Evolutionary conservation across 2,329 filamentous ascomycete species (phyloP).

Genomic region (Lachnellula cervina): DNA sequence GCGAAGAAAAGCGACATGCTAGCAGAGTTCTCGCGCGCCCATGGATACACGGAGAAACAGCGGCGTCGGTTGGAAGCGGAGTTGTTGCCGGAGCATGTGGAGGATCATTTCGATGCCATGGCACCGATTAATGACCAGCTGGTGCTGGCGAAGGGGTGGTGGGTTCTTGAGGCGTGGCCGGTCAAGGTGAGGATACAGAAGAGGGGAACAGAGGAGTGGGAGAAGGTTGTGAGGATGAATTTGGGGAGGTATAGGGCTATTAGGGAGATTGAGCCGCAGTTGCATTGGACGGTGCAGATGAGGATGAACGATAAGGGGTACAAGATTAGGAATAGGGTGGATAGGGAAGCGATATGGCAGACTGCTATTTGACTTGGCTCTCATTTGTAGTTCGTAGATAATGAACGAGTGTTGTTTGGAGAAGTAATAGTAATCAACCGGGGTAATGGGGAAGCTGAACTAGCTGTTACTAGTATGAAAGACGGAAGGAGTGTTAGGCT

Average conservation of each 20-base stretch:
- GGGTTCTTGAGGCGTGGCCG: conserved; percentile 41
- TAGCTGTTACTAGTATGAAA: no score
- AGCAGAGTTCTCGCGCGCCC: background rate
- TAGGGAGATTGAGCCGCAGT: conserved; percentile 34
- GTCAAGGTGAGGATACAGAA: conserved; percentile 36
- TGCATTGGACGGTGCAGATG: conserved; percentile 42
- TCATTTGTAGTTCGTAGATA: no score
- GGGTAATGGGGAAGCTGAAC: no score
- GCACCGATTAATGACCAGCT: conserved; percentile 39
- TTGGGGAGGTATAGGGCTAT: conserved; percentile 35
- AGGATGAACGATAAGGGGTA: conserved; percentile 34
- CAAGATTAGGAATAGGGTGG: conserved; percentile 29
- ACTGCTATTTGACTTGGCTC: conserved; percentile 4
- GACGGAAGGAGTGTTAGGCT: no score
- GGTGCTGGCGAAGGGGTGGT: conserved; percentile 36
- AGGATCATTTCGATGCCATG: conserved; percentile 41
- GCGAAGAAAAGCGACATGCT: conserved; percentile 19
- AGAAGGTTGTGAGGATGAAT: conserved; percentile 36
- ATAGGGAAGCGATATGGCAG: conserved; percentile 33
- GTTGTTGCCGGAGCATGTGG: conserved; percentile 36
- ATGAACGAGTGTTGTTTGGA: no score
- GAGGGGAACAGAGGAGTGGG: conserved; percentile 32
- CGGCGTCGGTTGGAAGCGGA: conserved; percentile 11
- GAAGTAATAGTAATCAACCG: no score
- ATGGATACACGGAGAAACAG: conserved; percentile 2